Evolutionary conservation across 1,139 yeast species (phyloP).

Genomic region (Hanseniaspora uvarum): DNA sequence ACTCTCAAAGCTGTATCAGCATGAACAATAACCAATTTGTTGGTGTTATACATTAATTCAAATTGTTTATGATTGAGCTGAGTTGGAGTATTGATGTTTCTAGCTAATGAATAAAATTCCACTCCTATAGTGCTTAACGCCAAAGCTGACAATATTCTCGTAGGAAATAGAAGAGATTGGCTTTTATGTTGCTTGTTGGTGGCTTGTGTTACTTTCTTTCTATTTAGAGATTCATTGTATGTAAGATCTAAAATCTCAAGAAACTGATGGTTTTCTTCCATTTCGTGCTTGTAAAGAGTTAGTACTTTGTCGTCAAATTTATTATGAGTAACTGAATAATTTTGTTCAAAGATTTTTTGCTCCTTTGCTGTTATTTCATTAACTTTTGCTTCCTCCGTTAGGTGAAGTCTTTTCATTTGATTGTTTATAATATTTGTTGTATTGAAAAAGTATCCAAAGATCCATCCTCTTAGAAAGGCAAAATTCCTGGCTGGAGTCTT

Average conservation of each 20-base stretch:
- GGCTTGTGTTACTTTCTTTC: not conserved
- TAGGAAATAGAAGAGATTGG: not conserved
- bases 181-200: not conserved
- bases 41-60: not conserved
- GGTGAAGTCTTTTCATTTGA: not conserved
- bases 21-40: not conserved
- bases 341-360: not conserved
- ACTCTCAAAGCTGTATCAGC: conserved; percentile 6
- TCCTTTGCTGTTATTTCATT: not conserved
- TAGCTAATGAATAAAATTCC: not conserved
- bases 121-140: not conserved
- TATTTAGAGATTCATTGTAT: not conserved
- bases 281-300: not conserved
- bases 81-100: not conserved
- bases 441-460: not conserved
- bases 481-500: not conserved
- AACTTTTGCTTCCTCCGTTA: not conserved
- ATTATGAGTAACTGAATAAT: not conserved
- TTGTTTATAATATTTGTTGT: not conserved
- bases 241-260: not conserved
- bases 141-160: not conserved
- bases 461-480: not conserved
- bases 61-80: not conserved
- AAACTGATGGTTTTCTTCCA: not conserved
- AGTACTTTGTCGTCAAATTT: not conserved